phyloP scores from a whole-genome alignment of 78 protist species.

The Dictyostelium capitatum region DNA sequence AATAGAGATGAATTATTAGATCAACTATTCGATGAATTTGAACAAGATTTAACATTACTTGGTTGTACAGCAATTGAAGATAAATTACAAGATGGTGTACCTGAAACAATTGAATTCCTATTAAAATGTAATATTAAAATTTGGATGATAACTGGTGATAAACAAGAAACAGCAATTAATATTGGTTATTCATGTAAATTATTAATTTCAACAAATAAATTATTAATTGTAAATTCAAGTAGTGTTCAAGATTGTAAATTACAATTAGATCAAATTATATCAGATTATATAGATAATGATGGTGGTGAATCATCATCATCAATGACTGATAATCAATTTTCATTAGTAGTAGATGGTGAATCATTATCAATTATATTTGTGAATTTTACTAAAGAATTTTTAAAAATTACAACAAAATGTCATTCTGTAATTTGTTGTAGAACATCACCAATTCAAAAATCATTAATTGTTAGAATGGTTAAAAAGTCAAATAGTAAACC shows the following conservation, averaged over 20 bases:
- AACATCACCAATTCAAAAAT: conserved; percentile 92
- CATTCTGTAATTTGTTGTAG: conserved; percentile 91
- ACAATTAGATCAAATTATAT: neutral
- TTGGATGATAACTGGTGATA: conserved; percentile 94
- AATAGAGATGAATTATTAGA: conserved; percentile 61
- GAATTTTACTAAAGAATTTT: conserved; percentile 40
- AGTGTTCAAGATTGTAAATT: conserved; percentile 14
- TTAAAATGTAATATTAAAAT: conserved; percentile 78
- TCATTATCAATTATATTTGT: neutral
- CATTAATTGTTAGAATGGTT: conserved; percentile 86
- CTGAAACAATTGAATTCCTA: conserved; percentile 82
- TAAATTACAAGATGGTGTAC: conserved; percentile 90
- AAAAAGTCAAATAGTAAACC: conserved; percentile 4
- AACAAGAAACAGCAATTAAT: conserved; percentile 93
- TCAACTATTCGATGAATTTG: conserved; percentile 59
- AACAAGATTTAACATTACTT: conserved; percentile 67
- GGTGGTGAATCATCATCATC: neutral
- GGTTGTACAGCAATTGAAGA: conserved; percentile 94
- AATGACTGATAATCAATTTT: neutral
- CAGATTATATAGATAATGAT: neutral
- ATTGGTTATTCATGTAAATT: conserved; percentile 85
- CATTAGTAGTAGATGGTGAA: conserved; percentile 27
- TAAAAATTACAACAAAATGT: conserved; percentile 83
- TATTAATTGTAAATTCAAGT: conserved; percentile 55
- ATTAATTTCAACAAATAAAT: neutral